Conservation (phyloP, 768 basidiomycete genomes). For the Rubroboletus satanas region DNA sequence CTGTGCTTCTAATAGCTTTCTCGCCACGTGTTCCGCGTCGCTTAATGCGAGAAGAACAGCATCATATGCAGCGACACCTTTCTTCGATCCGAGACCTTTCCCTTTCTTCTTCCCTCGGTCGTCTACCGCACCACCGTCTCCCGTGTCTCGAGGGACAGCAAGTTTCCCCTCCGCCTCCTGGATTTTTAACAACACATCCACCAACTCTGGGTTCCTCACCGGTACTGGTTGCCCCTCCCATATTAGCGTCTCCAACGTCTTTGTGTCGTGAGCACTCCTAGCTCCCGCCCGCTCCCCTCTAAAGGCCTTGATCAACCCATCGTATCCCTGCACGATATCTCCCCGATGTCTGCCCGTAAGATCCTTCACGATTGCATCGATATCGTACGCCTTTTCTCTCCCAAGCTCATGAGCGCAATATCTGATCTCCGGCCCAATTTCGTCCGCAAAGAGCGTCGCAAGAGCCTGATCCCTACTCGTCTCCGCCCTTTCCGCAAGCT, state of each 20-base stretch:
- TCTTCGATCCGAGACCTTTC: conserved; percentile 52
- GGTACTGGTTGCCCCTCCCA: conserved; percentile 88
- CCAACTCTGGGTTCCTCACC: conserved; percentile 86
- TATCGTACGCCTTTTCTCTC: conserved; percentile 71
- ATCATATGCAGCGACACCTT: conserved; percentile 84
- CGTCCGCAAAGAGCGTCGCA: conserved; percentile 77
- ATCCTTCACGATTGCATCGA: conserved; percentile 69
- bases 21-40: conserved; percentile 84
- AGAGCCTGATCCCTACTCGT: conserved; percentile 86
- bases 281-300: conserved; percentile 38
- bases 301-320: conserved; percentile 49
- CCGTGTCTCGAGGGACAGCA: conserved; percentile 31
- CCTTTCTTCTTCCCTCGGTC: conserved; percentile 34
- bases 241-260: conserved; percentile 53
- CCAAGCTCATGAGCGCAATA: conserved; percentile 91
- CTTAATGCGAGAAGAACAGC: conserved; percentile 78
- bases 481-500: conserved; percentile 56
- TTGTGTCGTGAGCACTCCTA: conserved; percentile 40
- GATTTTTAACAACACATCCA: conserved; percentile 78
- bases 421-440: conserved; percentile 86
- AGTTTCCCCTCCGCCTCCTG: conserved; percentile 72
- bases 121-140: conserved; percentile 24
- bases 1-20: conserved; percentile 78
- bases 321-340: conserved; percentile 62
- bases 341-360: conserved; percentile 53